phyloP scores from a whole-genome alignment of 2,329 filamentous ascomycete species.

The Epichloe sp. region DNA sequence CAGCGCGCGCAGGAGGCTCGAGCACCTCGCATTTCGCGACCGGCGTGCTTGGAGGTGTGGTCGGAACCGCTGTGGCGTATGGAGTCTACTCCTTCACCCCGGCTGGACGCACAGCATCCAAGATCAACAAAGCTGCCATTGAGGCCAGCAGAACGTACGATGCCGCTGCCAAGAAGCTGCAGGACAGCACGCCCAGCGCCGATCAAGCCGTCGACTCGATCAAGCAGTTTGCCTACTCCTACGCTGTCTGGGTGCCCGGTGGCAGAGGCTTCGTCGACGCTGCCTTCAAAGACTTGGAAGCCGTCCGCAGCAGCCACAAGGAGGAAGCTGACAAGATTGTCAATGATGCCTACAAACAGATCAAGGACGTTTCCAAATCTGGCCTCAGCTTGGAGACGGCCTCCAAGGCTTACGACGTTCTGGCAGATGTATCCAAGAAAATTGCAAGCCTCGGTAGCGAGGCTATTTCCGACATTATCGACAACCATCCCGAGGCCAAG shows the following conservation, averaged over 20 bases:
- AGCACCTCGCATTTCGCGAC: slow-evolving; percentile 23
- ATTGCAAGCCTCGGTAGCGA: slow-evolving; percentile 50
- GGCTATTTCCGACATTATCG: slow-evolving; percentile 49
- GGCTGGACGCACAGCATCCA: slow-evolving; percentile 25
- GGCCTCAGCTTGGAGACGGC: slow-evolving; percentile 51
- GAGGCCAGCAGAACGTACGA: slow-evolving; percentile 49
- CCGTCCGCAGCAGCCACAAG: slow-evolving; percentile 51
- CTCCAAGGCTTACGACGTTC: slow-evolving; percentile 44
- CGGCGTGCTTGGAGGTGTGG: slow-evolving; percentile 31
- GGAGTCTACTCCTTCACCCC: slow-evolving; percentile 31
- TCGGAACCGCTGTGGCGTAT: slow-evolving; percentile 28
- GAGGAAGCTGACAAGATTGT: slow-evolving; percentile 59
- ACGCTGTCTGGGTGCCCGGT: slow-evolving; percentile 60
- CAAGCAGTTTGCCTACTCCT: slow-evolving; percentile 52
- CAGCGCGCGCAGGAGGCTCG: slow-evolving; percentile 9
- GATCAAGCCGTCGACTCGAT: slow-evolving; percentile 56
- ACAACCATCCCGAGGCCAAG: slow-evolving; percentile 63
- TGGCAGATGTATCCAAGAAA: slow-evolving; percentile 47
- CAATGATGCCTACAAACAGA: slow-evolving; percentile 51
- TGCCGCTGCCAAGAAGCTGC: slow-evolving; percentile 44
- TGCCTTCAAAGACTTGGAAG: slow-evolving; percentile 58
- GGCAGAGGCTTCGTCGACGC: slow-evolving; percentile 54
- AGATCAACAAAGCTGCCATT: slow-evolving; percentile 33
- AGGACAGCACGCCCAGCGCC: slow-evolving; percentile 48
- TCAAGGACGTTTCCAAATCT: slow-evolving; percentile 46